A percentile compares a stretch with the other conserved stretches of the same genome.
phyloP scores from a whole-genome alignment of 2,329 filamentous ascomycete genomes.

The Alternaria alternata region DNA sequence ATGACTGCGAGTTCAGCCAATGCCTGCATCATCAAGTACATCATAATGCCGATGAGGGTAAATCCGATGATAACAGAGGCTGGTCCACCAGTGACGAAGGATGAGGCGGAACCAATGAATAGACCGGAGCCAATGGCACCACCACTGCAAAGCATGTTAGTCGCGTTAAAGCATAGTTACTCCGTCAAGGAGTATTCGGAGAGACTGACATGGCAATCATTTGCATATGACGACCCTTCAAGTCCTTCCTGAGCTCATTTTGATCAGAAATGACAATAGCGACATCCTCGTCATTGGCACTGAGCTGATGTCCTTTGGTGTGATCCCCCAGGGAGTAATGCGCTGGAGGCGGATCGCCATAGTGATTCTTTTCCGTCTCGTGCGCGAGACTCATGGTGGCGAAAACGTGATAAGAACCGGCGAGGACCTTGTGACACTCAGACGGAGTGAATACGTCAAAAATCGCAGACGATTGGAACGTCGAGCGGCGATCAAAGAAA shows the following conservation, averaged over 20 bases:
- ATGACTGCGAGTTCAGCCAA: slow-evolving; percentile 53
- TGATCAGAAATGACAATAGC: slow-evolving; percentile 1
- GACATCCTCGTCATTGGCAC: background rate
- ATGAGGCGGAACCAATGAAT: slow-evolving; percentile 62
- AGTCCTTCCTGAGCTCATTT: slow-evolving; percentile 1
- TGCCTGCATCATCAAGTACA: slow-evolving; percentile 48
- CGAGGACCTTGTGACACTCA: background rate
- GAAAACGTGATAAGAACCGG: background rate
- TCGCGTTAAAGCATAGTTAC: background rate
- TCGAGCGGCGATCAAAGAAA: background rate
- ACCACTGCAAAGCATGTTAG: slow-evolving; percentile 39
- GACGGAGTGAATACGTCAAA: background rate
- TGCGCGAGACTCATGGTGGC: background rate
- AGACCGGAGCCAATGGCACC: slow-evolving; percentile 67
- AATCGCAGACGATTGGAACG: background rate
- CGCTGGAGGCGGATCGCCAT: background rate
- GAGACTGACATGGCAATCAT: slow-evolving; percentile 62
- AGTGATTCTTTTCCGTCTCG: slow-evolving; percentile 2
- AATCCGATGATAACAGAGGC: slow-evolving; percentile 23
- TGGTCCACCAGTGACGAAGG: slow-evolving; percentile 15
- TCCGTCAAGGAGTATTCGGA: background rate
- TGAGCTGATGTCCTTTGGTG: background rate
- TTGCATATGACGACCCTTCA: slow-evolving; percentile 62
- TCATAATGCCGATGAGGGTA: slow-evolving; percentile 6
- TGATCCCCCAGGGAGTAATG: background rate